phyloP scores from a whole-genome alignment of 768 basidiomycete species.

The Candolleomyces aberdarensis region DNA sequence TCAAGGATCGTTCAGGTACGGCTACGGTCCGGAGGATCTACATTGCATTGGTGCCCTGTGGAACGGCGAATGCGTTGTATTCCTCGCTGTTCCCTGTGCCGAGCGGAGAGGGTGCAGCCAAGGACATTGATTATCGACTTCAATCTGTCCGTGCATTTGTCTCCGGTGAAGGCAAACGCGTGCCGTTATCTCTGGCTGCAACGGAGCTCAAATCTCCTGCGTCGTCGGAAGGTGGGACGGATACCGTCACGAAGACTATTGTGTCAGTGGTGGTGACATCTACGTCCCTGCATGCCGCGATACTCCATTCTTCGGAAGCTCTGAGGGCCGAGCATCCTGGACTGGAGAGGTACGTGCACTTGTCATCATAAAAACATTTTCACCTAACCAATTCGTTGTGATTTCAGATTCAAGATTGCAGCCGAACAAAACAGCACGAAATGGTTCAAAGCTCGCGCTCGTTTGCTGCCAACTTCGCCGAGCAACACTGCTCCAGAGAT shows the following conservation, averaged over 20 bases:
- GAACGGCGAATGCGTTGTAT: constrained; percentile 94
- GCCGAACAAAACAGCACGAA: constrained; percentile 69
- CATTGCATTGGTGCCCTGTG: constrained; percentile 64
- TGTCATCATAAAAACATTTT: constrained; percentile 13
- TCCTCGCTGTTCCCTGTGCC: constrained; percentile 66
- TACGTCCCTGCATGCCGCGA: constrained; percentile 79
- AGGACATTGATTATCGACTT: neutral
- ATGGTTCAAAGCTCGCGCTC: constrained; percentile 65
- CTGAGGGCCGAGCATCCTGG: constrained; percentile 70
- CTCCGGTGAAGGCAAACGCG: constrained; percentile 22
- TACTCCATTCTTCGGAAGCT: constrained; percentile 77
- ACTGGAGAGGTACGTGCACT: constrained; percentile 49
- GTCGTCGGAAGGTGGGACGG: constrained; percentile 12
- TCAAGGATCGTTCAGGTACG: constrained; percentile 7
- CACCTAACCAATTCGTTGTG: neutral
- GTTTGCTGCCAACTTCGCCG: constrained; percentile 45
- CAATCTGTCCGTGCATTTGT: constrained; percentile 36
- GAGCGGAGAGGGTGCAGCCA: neutral
- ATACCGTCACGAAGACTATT: constrained; percentile 7
- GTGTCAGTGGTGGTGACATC: constrained; percentile 86
- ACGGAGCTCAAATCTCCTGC: constrained; percentile 38
- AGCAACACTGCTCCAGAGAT: constrained; percentile 43
- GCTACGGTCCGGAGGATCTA: constrained; percentile 24
- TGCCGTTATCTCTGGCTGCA: constrained; percentile 52
- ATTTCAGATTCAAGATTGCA: constrained; percentile 76